A percentile compares a stretch with the other conserved stretches of the same genome.
Conservation (phyloP, 2,329 filamentous ascomycete genomes). For the Penicillium aurantiogriseum region DNA sequence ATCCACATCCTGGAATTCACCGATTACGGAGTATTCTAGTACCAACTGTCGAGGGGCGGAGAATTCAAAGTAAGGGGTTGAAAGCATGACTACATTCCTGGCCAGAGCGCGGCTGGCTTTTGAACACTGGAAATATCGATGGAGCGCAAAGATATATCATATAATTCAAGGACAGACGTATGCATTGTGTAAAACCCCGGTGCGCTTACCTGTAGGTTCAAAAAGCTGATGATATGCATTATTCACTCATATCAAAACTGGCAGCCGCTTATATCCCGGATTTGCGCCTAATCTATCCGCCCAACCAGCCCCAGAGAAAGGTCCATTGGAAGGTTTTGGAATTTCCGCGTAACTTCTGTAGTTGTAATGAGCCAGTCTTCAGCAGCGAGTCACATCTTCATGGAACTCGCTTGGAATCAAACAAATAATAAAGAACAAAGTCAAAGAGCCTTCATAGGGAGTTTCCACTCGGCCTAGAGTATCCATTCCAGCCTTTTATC, state of each 20-base stretch:
- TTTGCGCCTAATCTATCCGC: background rate
- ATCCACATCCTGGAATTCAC: background rate
- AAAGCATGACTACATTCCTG: background rate
- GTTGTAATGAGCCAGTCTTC: background rate
- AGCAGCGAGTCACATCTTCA: background rate
- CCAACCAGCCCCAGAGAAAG: background rate
- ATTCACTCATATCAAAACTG: background rate
- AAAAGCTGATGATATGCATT: background rate
- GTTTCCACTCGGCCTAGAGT: background rate
- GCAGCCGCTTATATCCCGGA: background rate
- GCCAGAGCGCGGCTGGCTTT: background rate
- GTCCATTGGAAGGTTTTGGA: background rate
- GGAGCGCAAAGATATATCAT: background rate
- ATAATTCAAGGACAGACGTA: background rate
- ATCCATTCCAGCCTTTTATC: slow-evolving; percentile 5
- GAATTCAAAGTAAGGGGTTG: slow-evolving; percentile 3
- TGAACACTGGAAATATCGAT: background rate
- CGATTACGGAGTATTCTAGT: background rate
- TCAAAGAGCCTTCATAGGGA: background rate
- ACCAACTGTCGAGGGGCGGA: background rate
- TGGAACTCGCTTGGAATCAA: background rate
- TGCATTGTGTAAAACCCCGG: background rate
- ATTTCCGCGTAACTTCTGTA: background rate
- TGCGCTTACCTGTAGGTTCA: background rate
- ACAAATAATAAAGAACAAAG: background rate